phyloP scores from a whole-genome alignment of 2,329 filamentous ascomycete genomes.

The Monosporascus sp. region DNA sequence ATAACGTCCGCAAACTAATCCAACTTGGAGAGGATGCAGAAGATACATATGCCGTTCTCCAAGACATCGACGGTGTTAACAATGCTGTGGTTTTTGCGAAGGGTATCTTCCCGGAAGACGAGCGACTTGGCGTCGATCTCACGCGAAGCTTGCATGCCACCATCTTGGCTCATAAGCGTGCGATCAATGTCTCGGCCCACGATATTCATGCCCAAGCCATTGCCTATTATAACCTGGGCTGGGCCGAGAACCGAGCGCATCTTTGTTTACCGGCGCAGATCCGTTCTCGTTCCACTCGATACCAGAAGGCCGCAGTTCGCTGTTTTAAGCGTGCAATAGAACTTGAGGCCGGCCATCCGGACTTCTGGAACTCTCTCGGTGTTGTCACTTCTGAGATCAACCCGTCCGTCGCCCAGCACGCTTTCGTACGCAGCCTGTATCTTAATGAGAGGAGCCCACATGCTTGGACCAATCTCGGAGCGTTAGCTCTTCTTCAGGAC shows the following conservation, averaged over 20 bases:
- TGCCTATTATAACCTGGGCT: slow-evolving; percentile 95
- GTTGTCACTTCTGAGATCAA: slow-evolving; percentile 85
- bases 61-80: slow-evolving; percentile 62
- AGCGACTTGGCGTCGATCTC: slow-evolving; percentile 44
- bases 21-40: slow-evolving; percentile 44
- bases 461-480: slow-evolving; percentile 86
- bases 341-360: slow-evolving; percentile 84
- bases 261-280: slow-evolving; percentile 50
- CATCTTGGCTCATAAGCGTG: slow-evolving; percentile 82
- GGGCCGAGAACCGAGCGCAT: slow-evolving; percentile 83
- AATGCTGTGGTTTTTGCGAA: slow-evolving; percentile 39
- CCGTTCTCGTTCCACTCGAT: slow-evolving; percentile 57
- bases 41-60: slow-evolving; percentile 54
- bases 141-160: slow-evolving; percentile 61
- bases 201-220: slow-evolving; percentile 87
- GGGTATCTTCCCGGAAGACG: slow-evolving; percentile 40
- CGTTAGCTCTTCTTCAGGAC: slow-evolving; percentile 76
- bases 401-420: slow-evolving; percentile 83
- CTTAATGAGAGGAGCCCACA: slow-evolving; percentile 82
- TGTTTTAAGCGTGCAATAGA: slow-evolving; percentile 97
- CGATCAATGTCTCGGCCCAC: slow-evolving; percentile 64
- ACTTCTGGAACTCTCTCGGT: slow-evolving; percentile 96
- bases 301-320: slow-evolving; percentile 74
- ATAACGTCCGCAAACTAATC: slow-evolving; percentile 54
- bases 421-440: slow-evolving; percentile 87